Evolutionary conservation across 2,329 filamentous ascomycete genomes (phyloP).

Genomic region (Pestalotiopsis sp.): DNA sequence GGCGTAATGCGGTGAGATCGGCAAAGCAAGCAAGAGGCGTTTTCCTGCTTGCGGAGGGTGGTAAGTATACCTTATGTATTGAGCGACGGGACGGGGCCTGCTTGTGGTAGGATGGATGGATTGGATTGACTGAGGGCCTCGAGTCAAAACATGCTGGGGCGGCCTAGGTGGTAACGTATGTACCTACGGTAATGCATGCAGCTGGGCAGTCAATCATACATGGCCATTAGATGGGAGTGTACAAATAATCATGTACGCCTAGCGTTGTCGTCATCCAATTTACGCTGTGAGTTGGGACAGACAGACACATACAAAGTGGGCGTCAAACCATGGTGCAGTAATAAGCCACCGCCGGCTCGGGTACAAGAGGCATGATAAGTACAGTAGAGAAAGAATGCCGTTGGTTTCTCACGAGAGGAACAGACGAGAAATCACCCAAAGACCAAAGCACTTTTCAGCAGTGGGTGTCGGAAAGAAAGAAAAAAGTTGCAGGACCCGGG

Average conservation of each 20-base stretch:
- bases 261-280: neutral
- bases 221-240: neutral
- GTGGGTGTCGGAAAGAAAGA: neutral
- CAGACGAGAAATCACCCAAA: too few relatives aligned
- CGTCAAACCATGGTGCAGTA: neutral
- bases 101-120: neutral
- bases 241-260: neutral
- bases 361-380: neutral
- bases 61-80: neutral
- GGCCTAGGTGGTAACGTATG: neutral
- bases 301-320: neutral
- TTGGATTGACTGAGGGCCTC: neutral
- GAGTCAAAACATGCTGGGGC: neutral
- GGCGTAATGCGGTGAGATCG: conserved; percentile 3
- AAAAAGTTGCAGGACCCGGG: neutral
- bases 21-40: conserved; percentile 7
- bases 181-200: neutral
- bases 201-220: neutral
- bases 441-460: too few relatives aligned
- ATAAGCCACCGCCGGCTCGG: neutral
- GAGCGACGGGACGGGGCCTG: neutral
- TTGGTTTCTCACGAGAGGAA: too few relatives aligned
- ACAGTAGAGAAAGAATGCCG: too few relatives aligned
- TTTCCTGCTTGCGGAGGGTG: neutral
- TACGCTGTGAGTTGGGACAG: neutral